Base-by-base conservation (phyloP, 2,329 filamentous ascomycete genomes). In the Cordyceps fumosorosea region DNA sequence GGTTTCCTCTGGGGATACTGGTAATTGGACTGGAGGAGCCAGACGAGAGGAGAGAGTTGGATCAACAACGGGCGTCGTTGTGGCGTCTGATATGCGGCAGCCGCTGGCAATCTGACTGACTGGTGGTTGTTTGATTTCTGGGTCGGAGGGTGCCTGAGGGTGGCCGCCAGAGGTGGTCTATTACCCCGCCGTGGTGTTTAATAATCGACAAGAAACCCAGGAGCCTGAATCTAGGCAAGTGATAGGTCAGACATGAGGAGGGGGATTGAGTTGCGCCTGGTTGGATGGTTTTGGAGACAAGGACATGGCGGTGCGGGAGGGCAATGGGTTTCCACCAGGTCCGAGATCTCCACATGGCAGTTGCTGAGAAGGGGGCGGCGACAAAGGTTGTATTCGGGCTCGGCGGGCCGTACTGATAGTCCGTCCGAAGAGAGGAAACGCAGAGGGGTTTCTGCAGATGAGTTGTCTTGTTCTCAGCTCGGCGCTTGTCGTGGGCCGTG, bases 1-100 rank as follows among this genome's bases (percentile, higher is more conserved):
- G 18, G 45, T n/a, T 20, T 10, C 3, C n/a, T n/a, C n/a, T n/a
- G n/a, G n/a, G n/a, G n/a, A n/a, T n/a, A n/a, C 22, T 18, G 37
- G 47, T n/a, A n/a, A 24, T 44, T 59, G 20, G 14, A 22, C n/a
- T 52, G 18, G 56, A 32, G n/a, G 55, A 20, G 29, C 32, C 42
- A 44, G 34, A 52, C 18, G 20, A 24, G 44, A 14, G 34, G 6
- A 44, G 42, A 37, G 55, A 37, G 55, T 26, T 59, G 47, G 47
- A 52, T 59, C 24, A 59, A 52, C 47, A 52, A 34, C 47, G 32
- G 50, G 57, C 57, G 50, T 54, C n/a, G 50, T 54, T 34, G 50
- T 54, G 57, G 50, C 57, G 57, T 53, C 34, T 45, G 57, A 60
- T 53, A 26, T 60, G 37, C 50, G 18, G 57, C 47, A 45, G n/a